Conservation (phyloP, 768 basidiomycete genomes). For the Tricholoma bakamatsutake region DNA sequence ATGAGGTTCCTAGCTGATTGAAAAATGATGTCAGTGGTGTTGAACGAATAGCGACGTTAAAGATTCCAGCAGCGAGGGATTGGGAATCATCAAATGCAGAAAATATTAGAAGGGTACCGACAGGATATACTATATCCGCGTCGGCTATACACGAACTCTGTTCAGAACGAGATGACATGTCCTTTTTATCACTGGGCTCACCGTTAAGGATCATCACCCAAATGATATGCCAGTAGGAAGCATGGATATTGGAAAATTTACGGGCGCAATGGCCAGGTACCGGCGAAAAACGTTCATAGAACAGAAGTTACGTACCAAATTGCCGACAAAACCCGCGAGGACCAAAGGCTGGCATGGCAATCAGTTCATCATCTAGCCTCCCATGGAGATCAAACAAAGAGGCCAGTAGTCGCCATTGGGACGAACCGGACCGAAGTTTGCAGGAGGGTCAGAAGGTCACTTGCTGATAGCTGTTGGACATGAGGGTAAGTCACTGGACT, state of each 20-base stretch:
- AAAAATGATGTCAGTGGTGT: neutral
- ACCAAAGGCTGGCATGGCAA: neutral
- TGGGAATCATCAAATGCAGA: conserved; percentile 1
- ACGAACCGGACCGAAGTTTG: neutral
- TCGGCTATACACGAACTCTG: neutral
- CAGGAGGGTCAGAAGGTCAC: neutral
- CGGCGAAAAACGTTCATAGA: neutral
- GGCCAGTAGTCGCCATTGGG: neutral
- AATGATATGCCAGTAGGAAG: conserved; percentile 2
- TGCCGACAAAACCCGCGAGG: neutral
- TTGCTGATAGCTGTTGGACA: neutral
- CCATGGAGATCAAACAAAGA: neutral
- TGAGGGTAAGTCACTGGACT: neutral
- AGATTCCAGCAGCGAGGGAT: neutral
- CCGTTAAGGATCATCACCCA: conserved; percentile 2
- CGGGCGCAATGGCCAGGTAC: neutral
- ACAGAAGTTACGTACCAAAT: neutral
- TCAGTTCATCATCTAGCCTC: conserved; percentile 1
- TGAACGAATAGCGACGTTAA: neutral
- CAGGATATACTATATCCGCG: conserved; percentile 1
- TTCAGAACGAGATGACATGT: neutral
- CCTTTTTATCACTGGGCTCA: neutral
- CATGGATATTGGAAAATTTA: neutral
- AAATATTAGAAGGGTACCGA: neutral
- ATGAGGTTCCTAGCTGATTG: neutral